These are phyloP conservation scores for Skeletonema potamos DNA, from an alignment of 108 stramenopile species.

Conservation along the genomic window DNA sequence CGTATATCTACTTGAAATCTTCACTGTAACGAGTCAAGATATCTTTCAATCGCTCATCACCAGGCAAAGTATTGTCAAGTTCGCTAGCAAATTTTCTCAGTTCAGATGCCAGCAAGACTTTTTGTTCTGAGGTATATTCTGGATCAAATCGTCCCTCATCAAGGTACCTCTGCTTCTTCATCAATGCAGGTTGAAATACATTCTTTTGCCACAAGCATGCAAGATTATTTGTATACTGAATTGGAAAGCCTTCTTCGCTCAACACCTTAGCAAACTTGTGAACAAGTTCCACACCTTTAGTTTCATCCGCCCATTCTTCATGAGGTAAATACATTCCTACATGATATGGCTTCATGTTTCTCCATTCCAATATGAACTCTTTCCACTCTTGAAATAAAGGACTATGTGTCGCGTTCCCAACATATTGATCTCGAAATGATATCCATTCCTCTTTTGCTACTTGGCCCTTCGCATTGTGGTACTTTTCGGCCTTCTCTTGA, in stretches of 20 bases:
- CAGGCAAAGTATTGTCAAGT: conserved; percentile 20
- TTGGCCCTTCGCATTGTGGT: conserved; percentile 50
- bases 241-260: conserved; percentile 47
- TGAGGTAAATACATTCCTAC: conserved; percentile 51
- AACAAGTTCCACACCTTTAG: conserved; percentile 31
- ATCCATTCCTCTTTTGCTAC: conserved; percentile 41
- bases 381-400: conserved; percentile 45
- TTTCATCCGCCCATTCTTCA: conserved; percentile 45
- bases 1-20: not conserved
- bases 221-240: conserved; percentile 27
- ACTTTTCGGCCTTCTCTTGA: conserved; percentile 56
- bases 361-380: conserved; percentile 50
- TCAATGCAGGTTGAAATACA: conserved; percentile 8
- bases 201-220: conserved; percentile 54
- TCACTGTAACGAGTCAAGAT: conserved; percentile 23
- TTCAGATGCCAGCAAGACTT: conserved; percentile 27
- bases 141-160: conserved; percentile 46
- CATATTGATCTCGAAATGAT: conserved; percentile 51
- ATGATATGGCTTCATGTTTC: conserved; percentile 37
- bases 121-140: conserved; percentile 39
- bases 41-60: conserved; percentile 21
- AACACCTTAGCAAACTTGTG: conserved; percentile 34
- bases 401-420: conserved; percentile 11
- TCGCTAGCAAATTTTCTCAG: conserved; percentile 37
- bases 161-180: conserved; percentile 39